Conservation (phyloP, 2,329 filamentous ascomycete species). For the Metarhizium guizhouense region DNA sequence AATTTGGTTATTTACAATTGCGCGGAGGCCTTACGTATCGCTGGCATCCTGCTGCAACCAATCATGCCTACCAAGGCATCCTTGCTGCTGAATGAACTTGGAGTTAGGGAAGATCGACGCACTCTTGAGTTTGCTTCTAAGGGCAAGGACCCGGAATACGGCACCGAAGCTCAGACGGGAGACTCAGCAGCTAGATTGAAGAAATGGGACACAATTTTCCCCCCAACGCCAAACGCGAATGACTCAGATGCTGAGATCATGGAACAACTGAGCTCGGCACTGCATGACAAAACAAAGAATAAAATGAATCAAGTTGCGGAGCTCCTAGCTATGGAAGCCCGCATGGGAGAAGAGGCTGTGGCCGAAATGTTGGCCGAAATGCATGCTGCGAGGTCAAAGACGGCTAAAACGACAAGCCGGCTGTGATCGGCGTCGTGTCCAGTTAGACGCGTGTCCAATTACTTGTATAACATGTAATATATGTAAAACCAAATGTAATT, state of each 20-base stretch:
- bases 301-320: slow-evolving; percentile 19
- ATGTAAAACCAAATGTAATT: neutral
- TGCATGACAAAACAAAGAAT: slow-evolving; percentile 14
- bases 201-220: slow-evolving; percentile 40
- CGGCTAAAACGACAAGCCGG: neutral
- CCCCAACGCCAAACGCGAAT: slow-evolving; percentile 27
- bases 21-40: slow-evolving; percentile 69
- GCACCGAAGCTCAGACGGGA: slow-evolving; percentile 26
- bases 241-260: slow-evolving; percentile 15
- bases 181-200: slow-evolving; percentile 21
- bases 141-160: slow-evolving; percentile 63
- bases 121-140: slow-evolving; percentile 52
- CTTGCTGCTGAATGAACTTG: slow-evolving; percentile 66
- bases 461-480: neutral
- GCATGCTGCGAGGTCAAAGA: slow-evolving; percentile 6
- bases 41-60: slow-evolving; percentile 79
- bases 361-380: slow-evolving; percentile 12
- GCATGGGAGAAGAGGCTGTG: slow-evolving; percentile 16
- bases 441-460: too few species aligned
- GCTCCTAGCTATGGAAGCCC: slow-evolving; percentile 19
- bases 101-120: slow-evolving; percentile 56
- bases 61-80: slow-evolving; percentile 76
- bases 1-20: slow-evolving; percentile 58
- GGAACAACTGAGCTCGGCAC: slow-evolving; percentile 8
- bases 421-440: neutral